Base-by-base conservation (phyloP, 805 yeast genomes). In the Hemisphaericaspora nanyangensis region DNA sequence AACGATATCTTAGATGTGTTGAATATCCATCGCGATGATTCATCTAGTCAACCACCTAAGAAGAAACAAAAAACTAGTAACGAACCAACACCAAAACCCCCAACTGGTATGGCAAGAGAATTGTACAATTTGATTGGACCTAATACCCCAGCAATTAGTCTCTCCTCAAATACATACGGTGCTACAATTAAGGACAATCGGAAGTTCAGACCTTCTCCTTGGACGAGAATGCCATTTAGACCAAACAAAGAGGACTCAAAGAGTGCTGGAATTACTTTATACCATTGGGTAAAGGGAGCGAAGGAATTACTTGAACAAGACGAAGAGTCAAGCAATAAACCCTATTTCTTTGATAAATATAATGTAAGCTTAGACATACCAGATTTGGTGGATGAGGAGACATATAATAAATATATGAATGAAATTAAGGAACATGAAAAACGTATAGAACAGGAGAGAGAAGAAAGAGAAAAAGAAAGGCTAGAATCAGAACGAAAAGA, bases 261-360 rank as follows among this genome's bases (percentile, higher is more conserved):
- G 34, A 78, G 59, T 1, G 56, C 81, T 18, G 66, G 63, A 30
- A 47, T 60, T 15, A 44, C 48, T 5, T 68, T 91, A 29, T 66
- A 69, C 41, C 98, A 93, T 61, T 93, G 99, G 98, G 90, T 81
- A 2, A 80, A 85, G 44, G 96, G 93, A 0, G 65, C 82, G 2
- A 73, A 69, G 34, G 80, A 72, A 35, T 50, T 64, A 3, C 50
- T 65, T 38, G 65, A 61, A 37, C 61, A 51, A 28, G 51, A 48
- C 44, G 64, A 57, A 12, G 11, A 13, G 8, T n/a, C n/a, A n/a
- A n/a, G n/a, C n/a, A 45, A 44, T 13, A 60, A 55, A 32, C 78
- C 81, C 2, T 85, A 85, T 52, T 64, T 74, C 32, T 93, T 84
- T 63, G 85, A 83, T 26, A 85, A 85, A 57, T 89, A 77, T 60